Evolutionary conservation across 805 yeast genomes (phyloP).

Genomic region (Saccharomycopsis fodiens): DNA sequence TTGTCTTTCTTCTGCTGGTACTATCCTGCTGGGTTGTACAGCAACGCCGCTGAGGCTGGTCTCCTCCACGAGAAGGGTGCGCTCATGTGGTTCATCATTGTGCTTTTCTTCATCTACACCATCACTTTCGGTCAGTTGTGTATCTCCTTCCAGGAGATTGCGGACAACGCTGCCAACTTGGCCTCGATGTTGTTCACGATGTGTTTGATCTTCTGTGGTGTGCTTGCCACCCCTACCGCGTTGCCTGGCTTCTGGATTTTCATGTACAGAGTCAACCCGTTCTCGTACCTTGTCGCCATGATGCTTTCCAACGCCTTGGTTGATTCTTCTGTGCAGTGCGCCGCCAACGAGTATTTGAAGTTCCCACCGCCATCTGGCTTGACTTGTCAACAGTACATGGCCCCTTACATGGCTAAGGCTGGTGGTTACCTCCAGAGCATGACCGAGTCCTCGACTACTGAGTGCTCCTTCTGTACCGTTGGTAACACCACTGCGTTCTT

Average conservation of each 20-base stretch:
- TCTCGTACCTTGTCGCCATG: conserved; percentile 57
- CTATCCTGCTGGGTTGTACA: conserved; percentile 64
- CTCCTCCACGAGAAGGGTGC: conserved; percentile 48
- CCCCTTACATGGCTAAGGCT: conserved; percentile 26
- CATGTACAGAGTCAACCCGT: conserved; percentile 69
- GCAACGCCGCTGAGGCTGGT: conserved; percentile 44
- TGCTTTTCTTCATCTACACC: conserved; percentile 45
- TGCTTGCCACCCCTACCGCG: conserved; percentile 45
- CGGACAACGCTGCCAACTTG: conserved; percentile 58
- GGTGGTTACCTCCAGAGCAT: conserved; percentile 40
- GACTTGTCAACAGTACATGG: conserved; percentile 53
- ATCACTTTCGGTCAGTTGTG: conserved; percentile 52
- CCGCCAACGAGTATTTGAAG: conserved; percentile 37
- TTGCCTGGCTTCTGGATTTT: conserved; percentile 75
- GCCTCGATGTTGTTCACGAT: conserved; percentile 51
- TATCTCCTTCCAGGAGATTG: conserved; percentile 51
- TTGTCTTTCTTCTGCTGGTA: conserved; percentile 57
- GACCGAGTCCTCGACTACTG: conserved; percentile 33
- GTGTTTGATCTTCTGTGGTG: conserved; percentile 73
- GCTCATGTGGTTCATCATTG: conserved; percentile 39
- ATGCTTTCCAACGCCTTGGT: conserved; percentile 50
- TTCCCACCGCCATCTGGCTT: conserved; percentile 47
- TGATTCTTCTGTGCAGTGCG: conserved; percentile 39
- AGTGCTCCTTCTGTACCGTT: conserved; percentile 57
- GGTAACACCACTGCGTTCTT: conserved; percentile 53